phyloP scores from a whole-genome alignment of 176 grass and related monocot species.

The Pontederia paniculata region DNA sequence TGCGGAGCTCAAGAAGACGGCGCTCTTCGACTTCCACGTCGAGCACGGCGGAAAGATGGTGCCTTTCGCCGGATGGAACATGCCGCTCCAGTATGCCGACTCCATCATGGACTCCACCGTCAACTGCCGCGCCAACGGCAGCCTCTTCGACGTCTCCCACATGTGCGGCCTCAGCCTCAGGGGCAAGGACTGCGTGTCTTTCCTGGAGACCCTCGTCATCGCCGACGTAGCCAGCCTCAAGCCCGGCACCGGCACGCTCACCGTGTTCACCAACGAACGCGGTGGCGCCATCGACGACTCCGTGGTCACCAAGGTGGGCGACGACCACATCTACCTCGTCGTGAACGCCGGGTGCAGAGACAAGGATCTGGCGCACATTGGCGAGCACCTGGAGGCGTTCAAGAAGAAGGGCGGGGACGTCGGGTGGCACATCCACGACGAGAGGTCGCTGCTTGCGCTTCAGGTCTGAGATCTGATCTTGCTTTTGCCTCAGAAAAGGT shows the following conservation, averaged over 20 bases:
- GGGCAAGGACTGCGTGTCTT: constrained; percentile 48
- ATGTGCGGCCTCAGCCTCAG: constrained; percentile 96
- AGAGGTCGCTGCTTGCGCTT: constrained; percentile 79
- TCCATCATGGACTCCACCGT: constrained; percentile 98
- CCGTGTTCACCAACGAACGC: constrained; percentile 83
- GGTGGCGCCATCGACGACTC: constrained; percentile 96
- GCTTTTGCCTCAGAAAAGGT: background rate
- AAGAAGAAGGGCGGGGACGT: constrained; percentile 69
- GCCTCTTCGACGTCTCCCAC: constrained; percentile 97
- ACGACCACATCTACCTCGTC: constrained; percentile 81
- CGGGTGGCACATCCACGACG: constrained; percentile 86
- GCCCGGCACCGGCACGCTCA: constrained; percentile 65
- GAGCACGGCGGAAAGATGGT: constrained; percentile 89
- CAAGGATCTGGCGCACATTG: constrained; percentile 88
- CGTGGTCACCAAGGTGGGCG: constrained; percentile 70
- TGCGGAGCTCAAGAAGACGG: constrained; percentile 85
- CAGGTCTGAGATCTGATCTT: constrained; percentile 30
- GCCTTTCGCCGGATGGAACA: constrained; percentile 94
- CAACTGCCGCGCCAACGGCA: constrained; percentile 68
- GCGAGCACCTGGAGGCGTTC: constrained; percentile 66
- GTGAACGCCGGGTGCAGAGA: constrained; percentile 96
- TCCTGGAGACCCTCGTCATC: constrained; percentile 89
- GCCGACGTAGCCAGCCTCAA: constrained; percentile 70
- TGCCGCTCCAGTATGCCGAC: constrained; percentile 98
- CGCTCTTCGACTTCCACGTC: constrained; percentile 89